These are phyloP conservation scores for Plasmodium vinckei DNA, from an alignment of 169 alveolate genomes.

Conservation along the genomic window DNA sequence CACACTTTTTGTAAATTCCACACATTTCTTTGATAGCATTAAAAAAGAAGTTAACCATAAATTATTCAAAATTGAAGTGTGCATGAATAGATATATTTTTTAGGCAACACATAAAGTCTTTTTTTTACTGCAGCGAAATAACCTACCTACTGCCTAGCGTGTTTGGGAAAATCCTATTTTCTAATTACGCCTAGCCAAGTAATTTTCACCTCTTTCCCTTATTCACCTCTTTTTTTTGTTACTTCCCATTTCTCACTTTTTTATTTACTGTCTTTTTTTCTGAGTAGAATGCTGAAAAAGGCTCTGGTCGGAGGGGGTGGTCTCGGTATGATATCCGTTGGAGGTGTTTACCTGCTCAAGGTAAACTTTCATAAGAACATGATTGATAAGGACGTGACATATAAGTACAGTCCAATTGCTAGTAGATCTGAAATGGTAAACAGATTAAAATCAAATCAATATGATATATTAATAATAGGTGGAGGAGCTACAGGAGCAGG, in stretches of 20 bases:
- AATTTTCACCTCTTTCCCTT: not conserved
- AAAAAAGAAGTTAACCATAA: no score
- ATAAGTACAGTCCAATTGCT: constrained; percentile 64
- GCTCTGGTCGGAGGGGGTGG: constrained; percentile 15
- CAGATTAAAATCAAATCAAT: constrained; percentile 79
- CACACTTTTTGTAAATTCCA: no score
- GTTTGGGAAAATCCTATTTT: no score
- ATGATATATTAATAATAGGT: constrained; percentile 92
- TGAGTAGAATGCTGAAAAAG: constrained; percentile 28
- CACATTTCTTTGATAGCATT: no score
- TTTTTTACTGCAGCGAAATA: no score
- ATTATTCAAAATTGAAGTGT: no score
- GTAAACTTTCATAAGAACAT: constrained; percentile 76
- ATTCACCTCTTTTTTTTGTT: not conserved
- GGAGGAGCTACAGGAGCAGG: constrained; percentile 93
- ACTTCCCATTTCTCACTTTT: not conserved
- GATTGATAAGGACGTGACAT: constrained; percentile 81
- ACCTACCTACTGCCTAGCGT: no score
- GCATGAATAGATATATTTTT: no score
- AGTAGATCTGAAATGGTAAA: constrained; percentile 82
- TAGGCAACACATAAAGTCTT: no score
- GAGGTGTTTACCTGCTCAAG: constrained; percentile 41
- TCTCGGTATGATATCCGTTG: constrained; percentile 25
- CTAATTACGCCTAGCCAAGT: no score
- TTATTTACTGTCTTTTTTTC: not conserved